Percentiles rank a stretch among this genome's conserved stretches.
Evolutionary conservation across 371 early-diverging fungal species (phyloP).

Genomic region (Umbelopsis sp.): DNA sequence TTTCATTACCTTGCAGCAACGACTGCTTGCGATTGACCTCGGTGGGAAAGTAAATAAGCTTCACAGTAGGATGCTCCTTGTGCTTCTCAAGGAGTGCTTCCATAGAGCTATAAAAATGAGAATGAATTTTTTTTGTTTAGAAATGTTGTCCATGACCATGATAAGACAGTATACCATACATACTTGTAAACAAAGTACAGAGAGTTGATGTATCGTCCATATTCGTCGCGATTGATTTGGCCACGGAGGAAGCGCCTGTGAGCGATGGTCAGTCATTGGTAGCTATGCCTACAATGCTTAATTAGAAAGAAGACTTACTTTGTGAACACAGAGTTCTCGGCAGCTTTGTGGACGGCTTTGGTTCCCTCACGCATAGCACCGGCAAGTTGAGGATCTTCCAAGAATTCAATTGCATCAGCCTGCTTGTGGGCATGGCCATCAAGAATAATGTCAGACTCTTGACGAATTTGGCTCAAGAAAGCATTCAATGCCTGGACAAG

Average conservation of each 20-base stretch:
- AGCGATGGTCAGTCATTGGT: not conserved
- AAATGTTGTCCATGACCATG: not conserved
- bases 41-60: conserved; percentile 57
- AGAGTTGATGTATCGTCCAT: conserved; percentile 51
- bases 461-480: conserved; percentile 34
- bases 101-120: conserved; percentile 36
- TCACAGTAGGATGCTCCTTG: conserved; percentile 52
- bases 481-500: conserved; percentile 44
- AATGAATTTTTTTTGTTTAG: too few species aligned
- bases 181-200: conserved; percentile 55
- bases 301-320: conserved; percentile 35
- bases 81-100: conserved; percentile 55
- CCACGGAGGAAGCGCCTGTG: conserved; percentile 51
- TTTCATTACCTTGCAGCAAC: conserved; percentile 39
- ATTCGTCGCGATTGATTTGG: conserved; percentile 48
- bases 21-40: conserved; percentile 52
- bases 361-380: conserved; percentile 62
- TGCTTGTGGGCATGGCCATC: not conserved
- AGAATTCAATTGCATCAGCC: conserved; percentile 16
- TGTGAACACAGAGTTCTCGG: conserved; percentile 63
- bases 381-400: conserved; percentile 53
- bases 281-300: not conserved
- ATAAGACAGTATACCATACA: not conserved
- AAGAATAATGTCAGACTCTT: conserved; percentile 21
- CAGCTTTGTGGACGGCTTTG: conserved; percentile 58